These are phyloP conservation scores for Pneumocystis murina DNA, from an alignment of 1,139 yeast species.

Conservation along the genomic window DNA sequence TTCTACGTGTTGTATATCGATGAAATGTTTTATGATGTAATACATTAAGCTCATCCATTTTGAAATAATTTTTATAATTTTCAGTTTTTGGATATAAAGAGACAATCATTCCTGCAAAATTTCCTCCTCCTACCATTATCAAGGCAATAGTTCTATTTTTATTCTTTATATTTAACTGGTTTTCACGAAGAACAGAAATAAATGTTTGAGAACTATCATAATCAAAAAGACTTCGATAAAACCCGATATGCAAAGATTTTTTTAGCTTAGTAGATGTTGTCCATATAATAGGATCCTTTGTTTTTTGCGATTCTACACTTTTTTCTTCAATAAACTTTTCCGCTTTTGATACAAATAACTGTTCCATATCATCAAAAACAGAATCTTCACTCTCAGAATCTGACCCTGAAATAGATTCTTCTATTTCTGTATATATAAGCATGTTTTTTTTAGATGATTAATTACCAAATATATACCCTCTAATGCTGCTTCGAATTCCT, in stretches of 20 bases:
- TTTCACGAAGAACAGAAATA: neutral
- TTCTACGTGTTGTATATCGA: slow-evolving; percentile 87
- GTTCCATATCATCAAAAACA: slow-evolving; percentile 7
- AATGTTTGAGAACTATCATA: neutral
- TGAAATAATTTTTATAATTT: slow-evolving; percentile 36
- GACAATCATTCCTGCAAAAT: slow-evolving; percentile 88
- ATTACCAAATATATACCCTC: slow-evolving; percentile 24
- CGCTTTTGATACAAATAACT: slow-evolving; percentile 25
- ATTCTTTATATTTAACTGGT: neutral
- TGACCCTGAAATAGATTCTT: neutral
- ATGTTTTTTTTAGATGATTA: neutral
- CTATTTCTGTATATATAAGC: neutral
- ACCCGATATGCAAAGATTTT: neutral
- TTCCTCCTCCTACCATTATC: slow-evolving; percentile 95
- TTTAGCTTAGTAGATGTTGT: neutral
- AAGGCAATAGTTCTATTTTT: slow-evolving; percentile 32
- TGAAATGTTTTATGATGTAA: slow-evolving; percentile 77
- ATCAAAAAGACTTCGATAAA: neutral
- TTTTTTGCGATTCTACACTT: neutral
- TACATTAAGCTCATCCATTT: slow-evolving; percentile 33
- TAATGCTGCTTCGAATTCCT: slow-evolving; percentile 42
- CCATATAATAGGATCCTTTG: neutral
- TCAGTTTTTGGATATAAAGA: slow-evolving; percentile 38
- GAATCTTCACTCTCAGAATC: neutral
- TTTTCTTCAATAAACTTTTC: slow-evolving; percentile 17